Base-by-base conservation (phyloP, 2,329 filamentous ascomycete genomes). In the Chrysosporium queenslandicum region DNA sequence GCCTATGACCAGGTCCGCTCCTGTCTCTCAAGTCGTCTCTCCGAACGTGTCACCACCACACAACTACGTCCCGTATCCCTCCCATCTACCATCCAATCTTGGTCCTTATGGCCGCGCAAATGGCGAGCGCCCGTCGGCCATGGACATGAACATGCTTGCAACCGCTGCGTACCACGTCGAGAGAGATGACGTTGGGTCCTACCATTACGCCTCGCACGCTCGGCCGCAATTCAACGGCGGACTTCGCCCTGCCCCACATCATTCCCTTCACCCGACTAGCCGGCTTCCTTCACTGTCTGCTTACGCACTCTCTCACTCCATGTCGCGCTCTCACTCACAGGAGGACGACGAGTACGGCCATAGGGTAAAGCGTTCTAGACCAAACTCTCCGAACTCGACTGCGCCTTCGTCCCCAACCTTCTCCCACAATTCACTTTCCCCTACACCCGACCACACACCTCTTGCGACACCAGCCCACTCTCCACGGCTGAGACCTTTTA, bases 381-480 rank as follows among this genome's bases (percentile, higher is more conserved):
- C 92, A 40, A 92, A 90, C 68, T 96, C 91, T 32, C 92, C 91
- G 50, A 88, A 94, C 71, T 96, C 90, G 7, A 97, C 91, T 1
- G 91, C 91, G 45, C 92, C 92, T 18, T 94, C 91, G 23, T 97
- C 91, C 29, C 91, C 91, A 23, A 96, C 90, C 2, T 95, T 96
- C 68, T 96, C 91, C 1, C 89, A 96, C 71, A 89, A 95, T 69
- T 96, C 91, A 9, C 79, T 91, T 43, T 97, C 91, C 8, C 92
- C 91, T 3, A 98, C 91, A 1, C 92, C 91, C 9, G 91, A 97
- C 64, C 90, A 96, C 74, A 97, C 92, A n/a, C 91, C 91, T n/a
- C 82, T 97, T 52, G 91, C 90, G 25, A 98, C 91, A 4, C 91
- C 91, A 3, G 91, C 90, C 40, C 92, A 97, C 70, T 96, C 90